Base-by-base conservation (phyloP, 2,329 filamentous ascomycete species). In the Calycina herbarum region DNA sequence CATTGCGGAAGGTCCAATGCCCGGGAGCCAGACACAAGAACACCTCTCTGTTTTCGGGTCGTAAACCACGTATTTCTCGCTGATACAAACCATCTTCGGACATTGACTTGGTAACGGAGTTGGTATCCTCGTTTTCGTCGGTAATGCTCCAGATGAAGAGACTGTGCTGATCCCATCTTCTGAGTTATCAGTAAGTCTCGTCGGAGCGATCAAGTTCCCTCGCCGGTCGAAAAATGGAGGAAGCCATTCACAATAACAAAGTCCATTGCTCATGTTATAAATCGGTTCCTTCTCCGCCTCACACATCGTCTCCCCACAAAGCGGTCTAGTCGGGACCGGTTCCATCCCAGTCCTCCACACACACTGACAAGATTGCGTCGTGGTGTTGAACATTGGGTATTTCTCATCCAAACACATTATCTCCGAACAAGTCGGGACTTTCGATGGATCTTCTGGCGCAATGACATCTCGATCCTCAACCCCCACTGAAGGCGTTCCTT, bases 21-120 rank as follows among this genome's bases (percentile, higher is more conserved):
- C 67, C 3, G 66, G 61, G n/a, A 70, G 68, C 68, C 68, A 69
- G 57, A 67, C 51, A 58, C 67, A 71, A 0, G 48, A 59, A 54
- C 70, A 71, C 11, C 40, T 42, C 15, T 54, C 48, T 1, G 60
- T 51, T 4, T 60, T 57, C 5, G 35, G 20, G 57, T 64, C 61
- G 27, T 48, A 69, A 2, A 64, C 63, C 0, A 65, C 66, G 1
- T 61, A 56, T 42, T 63, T 57, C 31, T 71, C 69, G 2, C 67
- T 61, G 17, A 70, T 68, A 31, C 69, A 71, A 58, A 27, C 20
- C 51, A 63, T 63, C n/a, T 17, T 33, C 20, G n/a, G 33, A 31
- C 61, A 63, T n/a, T 20, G 20, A 29, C 15, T 31, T 10, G 29
- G 29, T n/a, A 15, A 24, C 7, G 31, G 6, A 20, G 7, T 17